These are phyloP conservation scores for Thielaviopsis euricoi DNA, from an alignment of 2,329 filamentous ascomycete species.

Conservation along the genomic window DNA sequence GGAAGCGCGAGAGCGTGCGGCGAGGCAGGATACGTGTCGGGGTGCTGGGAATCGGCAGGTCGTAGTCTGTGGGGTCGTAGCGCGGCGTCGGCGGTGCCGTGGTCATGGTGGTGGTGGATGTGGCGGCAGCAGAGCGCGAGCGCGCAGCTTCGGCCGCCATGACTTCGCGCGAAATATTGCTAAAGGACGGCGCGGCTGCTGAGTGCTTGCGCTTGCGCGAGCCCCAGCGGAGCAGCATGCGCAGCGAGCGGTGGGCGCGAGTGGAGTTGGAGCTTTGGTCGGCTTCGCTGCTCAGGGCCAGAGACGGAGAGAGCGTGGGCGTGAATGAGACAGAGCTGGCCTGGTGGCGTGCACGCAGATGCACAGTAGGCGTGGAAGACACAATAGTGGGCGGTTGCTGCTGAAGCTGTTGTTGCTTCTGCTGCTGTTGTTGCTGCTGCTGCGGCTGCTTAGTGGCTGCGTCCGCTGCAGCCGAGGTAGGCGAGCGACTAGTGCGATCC, in stretches of 20 bases:
- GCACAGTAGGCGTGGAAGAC: neutral
- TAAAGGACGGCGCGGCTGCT: slow-evolving; percentile 12
- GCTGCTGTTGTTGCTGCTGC: too few species aligned
- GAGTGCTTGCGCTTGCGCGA: slow-evolving; percentile 17
- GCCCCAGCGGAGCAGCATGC: slow-evolving; percentile 12
- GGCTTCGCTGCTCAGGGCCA: slow-evolving; percentile 1
- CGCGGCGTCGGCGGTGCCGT: slow-evolving; percentile 10
- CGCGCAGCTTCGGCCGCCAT: slow-evolving; percentile 19
- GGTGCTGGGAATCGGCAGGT: slow-evolving; percentile 18
- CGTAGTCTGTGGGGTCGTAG: slow-evolving; percentile 13
- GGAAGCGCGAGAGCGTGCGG: slow-evolving; percentile 77
- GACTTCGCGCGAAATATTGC: slow-evolving; percentile 19
- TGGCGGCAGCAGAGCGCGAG: slow-evolving; percentile 27
- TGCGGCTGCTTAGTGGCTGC: neutral
- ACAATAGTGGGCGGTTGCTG: neutral
- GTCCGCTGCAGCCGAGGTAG: neutral
- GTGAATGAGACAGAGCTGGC: slow-evolving; percentile 12
- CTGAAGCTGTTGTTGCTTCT: neutral
- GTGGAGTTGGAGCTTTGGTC: slow-evolving; percentile 4
- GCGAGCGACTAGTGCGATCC: neutral
- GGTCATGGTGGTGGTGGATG: neutral
- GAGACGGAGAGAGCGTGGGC: slow-evolving; percentile 9
- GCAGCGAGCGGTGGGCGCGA: slow-evolving; percentile 3
- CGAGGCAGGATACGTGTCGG: slow-evolving; percentile 39
- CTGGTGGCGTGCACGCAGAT: neutral